These are phyloP conservation scores for Colletotrichum sp. DNA, from an alignment of 2,329 filamentous ascomycete species.

Conservation along the genomic window DNA sequence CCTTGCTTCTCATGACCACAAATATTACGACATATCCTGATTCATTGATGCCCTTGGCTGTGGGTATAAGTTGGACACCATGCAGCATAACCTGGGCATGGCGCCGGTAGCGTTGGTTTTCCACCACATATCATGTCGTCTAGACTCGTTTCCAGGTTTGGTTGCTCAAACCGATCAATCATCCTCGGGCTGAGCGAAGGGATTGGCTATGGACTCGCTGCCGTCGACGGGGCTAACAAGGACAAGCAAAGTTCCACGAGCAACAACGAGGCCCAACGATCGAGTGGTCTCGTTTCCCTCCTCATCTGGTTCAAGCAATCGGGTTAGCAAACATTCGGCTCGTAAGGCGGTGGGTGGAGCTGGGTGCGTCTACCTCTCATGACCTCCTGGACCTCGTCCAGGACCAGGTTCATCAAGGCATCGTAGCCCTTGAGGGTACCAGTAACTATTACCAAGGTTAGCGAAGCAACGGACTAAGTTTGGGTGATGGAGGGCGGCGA, in stretches of 20 bases:
- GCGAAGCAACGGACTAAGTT: background rate
- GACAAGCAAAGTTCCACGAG: slow-evolving; percentile 89
- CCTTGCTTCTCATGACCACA: background rate
- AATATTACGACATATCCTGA: background rate
- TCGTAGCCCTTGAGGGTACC: slow-evolving; percentile 95
- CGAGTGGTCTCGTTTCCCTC: slow-evolving; percentile 87
- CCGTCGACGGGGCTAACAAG: slow-evolving; percentile 92
- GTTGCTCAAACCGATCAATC: slow-evolving; percentile 41
- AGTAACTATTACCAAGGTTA: slow-evolving; percentile 61
- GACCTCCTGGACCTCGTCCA: slow-evolving; percentile 91
- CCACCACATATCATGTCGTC: background rate
- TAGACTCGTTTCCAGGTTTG: background rate
- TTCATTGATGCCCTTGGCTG: background rate
- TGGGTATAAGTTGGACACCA: background rate
- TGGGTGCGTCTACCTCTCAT: slow-evolving; percentile 71
- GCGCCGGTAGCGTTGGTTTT: background rate
- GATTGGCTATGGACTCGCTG: slow-evolving; percentile 94
- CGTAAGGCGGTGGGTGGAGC: background rate
- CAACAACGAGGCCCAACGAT: slow-evolving; percentile 84
- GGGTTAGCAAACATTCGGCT: background rate
- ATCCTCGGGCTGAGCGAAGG: slow-evolving; percentile 80
- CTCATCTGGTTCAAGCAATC: slow-evolving; percentile 67
- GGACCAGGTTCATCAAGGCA: slow-evolving; percentile 95
- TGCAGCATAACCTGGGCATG: background rate
- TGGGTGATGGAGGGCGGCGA: background rate